These are phyloP conservation scores for Rhynchosporium graminicola DNA, from an alignment of 2,329 filamentous ascomycete species.

Conservation along the genomic window DNA sequence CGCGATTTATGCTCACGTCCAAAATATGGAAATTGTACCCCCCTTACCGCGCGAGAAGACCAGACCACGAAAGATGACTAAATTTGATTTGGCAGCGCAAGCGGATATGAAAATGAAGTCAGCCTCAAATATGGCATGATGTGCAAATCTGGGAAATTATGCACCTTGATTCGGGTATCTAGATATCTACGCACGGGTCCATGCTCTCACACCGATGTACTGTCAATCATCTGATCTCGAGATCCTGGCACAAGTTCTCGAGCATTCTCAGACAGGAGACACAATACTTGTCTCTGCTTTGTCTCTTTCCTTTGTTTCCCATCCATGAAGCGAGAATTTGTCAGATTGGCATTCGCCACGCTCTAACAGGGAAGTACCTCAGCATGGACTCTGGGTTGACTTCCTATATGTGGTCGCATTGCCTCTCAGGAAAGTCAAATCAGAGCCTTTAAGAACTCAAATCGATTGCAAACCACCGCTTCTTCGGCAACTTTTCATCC, in stretches of 20 bases:
- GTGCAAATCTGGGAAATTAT: background rate
- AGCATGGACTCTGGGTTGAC: background rate
- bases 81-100: too few species aligned
- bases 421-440: conserved; percentile 3
- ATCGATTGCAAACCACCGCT: background rate
- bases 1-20: too few species aligned
- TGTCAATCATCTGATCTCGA: background rate
- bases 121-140: background rate
- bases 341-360: background rate
- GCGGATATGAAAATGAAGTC: background rate
- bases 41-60: too few species aligned
- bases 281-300: background rate
- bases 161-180: too few species aligned
- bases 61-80: too few species aligned
- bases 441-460: too few species aligned
- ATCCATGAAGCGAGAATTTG: background rate
- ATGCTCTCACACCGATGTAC: background rate
- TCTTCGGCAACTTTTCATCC: background rate
- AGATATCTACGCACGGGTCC: background rate
- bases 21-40: too few species aligned
- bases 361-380: background rate
- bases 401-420: conserved; percentile 9
- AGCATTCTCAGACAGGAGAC: background rate
- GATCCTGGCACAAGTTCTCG: background rate
- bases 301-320: background rate